phyloP scores from a whole-genome alignment of 495 filamentous ascomycete genomes.

The Hypoxylon fuscum region DNA sequence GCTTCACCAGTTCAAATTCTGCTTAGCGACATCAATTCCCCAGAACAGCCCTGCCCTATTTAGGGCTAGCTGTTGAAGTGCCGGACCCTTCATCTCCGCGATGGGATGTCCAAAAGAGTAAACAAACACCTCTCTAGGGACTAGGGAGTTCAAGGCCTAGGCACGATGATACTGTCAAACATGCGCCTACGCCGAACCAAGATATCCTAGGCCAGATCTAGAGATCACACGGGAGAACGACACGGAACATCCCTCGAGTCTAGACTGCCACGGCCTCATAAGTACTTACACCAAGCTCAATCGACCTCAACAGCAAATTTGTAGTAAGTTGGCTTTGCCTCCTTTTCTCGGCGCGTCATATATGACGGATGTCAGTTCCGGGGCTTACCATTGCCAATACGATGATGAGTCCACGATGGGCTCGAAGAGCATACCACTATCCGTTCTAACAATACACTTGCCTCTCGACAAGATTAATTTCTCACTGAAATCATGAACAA shows the following conservation, averaged over 20 bases:
- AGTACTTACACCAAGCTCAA: too few species aligned
- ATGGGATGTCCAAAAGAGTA: constrained; percentile 8
- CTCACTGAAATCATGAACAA: too few species aligned
- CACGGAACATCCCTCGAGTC: neutral
- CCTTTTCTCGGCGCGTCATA: too few species aligned
- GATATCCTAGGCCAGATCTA: neutral
- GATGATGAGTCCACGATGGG: too few species aligned
- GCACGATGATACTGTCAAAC: neutral
- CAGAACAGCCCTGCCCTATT: neutral
- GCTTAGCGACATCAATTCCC: constrained; percentile 12
- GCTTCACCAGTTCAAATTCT: neutral
- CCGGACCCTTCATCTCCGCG: constrained; percentile 29
- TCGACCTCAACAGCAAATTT: too few species aligned
- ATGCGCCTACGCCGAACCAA: neutral
- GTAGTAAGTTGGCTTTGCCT: too few species aligned
- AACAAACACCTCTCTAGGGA: neutral
- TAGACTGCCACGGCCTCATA: neutral
- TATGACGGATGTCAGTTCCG: too few species aligned
- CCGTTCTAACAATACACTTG: too few species aligned
- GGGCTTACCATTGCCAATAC: too few species aligned
- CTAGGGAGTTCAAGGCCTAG: neutral
- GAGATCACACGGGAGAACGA: neutral
- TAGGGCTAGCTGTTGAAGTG: constrained; percentile 13
- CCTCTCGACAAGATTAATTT: too few species aligned
- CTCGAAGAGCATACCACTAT: too few species aligned